Percentiles rank a stretch among this genome's conserved stretches.
phyloP scores from a whole-genome alignment of 2,329 filamentous ascomycete species.

The Chalaropsis thielavioides region DNA sequence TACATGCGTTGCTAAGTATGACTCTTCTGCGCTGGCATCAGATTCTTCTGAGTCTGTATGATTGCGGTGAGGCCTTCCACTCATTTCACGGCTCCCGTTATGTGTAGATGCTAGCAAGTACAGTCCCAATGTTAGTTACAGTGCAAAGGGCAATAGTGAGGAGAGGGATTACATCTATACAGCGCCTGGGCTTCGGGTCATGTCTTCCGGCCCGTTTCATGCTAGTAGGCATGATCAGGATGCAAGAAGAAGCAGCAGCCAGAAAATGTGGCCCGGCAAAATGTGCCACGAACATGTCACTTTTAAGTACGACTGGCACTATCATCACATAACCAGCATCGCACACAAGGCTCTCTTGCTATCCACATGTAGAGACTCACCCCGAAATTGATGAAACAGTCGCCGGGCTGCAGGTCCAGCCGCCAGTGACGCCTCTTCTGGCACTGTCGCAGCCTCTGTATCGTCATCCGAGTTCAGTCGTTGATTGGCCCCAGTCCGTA shows the following conservation, averaged over 20 bases:
- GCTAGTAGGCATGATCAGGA: background rate
- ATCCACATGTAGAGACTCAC: slow-evolving; percentile 3
- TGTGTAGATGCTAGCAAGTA: background rate
- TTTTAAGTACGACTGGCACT: background rate
- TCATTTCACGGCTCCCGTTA: background rate
- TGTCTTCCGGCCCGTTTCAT: background rate
- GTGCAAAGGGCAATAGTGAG: background rate
- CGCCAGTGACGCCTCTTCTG: background rate
- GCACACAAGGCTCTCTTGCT: background rate
- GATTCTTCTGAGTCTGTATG: slow-evolving; percentile 5
- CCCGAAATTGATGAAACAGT: slow-evolving; percentile 13
- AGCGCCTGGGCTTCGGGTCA: background rate
- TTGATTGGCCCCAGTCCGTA: background rate
- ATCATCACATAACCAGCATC: background rate
- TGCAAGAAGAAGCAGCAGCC: background rate
- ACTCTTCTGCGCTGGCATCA: slow-evolving; percentile 8
- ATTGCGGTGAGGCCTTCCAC: background rate
- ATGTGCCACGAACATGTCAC: background rate
- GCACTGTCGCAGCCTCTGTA: slow-evolving; percentile 1
- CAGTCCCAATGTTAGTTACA: background rate
- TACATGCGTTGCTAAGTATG: slow-evolving; percentile 11
- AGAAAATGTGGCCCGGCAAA: background rate
- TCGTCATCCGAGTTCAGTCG: slow-evolving; percentile 7
- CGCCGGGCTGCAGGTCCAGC: slow-evolving; percentile 7
- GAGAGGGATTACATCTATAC: background rate